These are phyloP conservation scores for Inonotus hispidus DNA, from an alignment of 1,284 basidiomycete genomes.

Conservation along the genomic window DNA sequence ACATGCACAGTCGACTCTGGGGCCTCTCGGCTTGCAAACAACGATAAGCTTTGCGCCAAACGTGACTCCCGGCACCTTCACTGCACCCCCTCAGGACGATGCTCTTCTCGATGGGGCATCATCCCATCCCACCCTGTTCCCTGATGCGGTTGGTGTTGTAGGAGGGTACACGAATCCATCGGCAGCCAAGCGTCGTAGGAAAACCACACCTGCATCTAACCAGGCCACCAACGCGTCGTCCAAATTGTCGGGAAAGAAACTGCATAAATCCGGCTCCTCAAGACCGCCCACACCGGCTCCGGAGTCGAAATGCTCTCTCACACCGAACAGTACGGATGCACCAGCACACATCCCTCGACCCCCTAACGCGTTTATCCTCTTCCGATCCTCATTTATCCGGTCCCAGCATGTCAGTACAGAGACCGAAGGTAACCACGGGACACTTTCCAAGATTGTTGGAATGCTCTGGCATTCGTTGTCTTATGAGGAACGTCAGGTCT, in stretches of 20 bases:
- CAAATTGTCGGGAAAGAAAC: not conserved
- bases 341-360: constrained; percentile 70
- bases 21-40: constrained; percentile 30
- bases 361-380: constrained; percentile 87
- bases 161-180: constrained; percentile 35
- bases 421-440: constrained; percentile 78
- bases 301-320: not conserved
- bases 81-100: constrained; percentile 37
- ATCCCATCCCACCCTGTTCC: constrained; percentile 38
- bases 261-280: not conserved
- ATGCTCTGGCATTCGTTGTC: constrained; percentile 70
- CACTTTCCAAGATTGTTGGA: constrained; percentile 66
- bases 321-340: not conserved
- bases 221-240: not conserved
- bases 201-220: not conserved
- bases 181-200: constrained; percentile 12
- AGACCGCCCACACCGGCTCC: not conserved
- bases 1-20: not conserved
- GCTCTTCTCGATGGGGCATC: constrained; percentile 8
- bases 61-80: constrained; percentile 56
- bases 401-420: constrained; percentile 67
- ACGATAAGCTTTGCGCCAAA: constrained; percentile 45
- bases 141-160: constrained; percentile 31
- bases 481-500: constrained; percentile 61
- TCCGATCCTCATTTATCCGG: constrained; percentile 77